Conservation (phyloP, 1,284 basidiomycete genomes). For the Polyporus tsugae region DNA sequence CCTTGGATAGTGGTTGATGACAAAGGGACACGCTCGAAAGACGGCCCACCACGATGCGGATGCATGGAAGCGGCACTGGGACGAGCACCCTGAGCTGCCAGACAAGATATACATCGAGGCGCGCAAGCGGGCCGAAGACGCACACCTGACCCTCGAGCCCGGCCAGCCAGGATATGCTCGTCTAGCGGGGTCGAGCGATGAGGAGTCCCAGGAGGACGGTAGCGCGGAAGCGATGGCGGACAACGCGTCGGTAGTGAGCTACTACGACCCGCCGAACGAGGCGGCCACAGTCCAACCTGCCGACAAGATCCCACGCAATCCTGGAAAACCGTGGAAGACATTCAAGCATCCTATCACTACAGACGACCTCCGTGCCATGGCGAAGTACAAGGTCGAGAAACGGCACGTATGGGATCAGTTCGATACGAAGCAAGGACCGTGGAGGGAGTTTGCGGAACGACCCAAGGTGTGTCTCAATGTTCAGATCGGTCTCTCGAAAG, state of each 20-base stretch:
- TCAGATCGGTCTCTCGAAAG: not conserved
- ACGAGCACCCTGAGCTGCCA: slow-evolving; percentile 1
- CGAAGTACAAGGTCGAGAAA: slow-evolving; percentile 20
- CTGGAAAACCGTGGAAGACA: not conserved
- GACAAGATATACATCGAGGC: slow-evolving; percentile 14
- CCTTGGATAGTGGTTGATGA: not conserved
- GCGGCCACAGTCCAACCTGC: not conserved
- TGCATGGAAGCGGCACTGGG: slow-evolving; percentile 15
- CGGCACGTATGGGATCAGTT: slow-evolving; percentile 1
- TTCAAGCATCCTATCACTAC: slow-evolving; percentile 15
- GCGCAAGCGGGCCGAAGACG: slow-evolving; percentile 3
- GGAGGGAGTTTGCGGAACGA: slow-evolving; percentile 23
- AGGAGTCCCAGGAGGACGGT: not conserved
- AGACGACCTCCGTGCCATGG: slow-evolving; percentile 20
- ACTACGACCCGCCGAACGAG: not conserved
- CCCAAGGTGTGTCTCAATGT: slow-evolving; percentile 16
- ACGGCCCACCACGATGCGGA: slow-evolving; percentile 9
- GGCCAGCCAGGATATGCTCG: slow-evolving; percentile 1
- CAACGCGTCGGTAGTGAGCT: slow-evolving; percentile 1
- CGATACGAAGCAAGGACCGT: slow-evolving; percentile 7
- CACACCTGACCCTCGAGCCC: not conserved
- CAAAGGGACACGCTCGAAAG: not conserved
- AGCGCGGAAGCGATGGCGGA: not conserved
- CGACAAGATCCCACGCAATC: not conserved
- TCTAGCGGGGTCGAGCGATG: not conserved